Conservation (phyloP, 495 filamentous ascomycete genomes). For the Cairneyella variabilis region DNA sequence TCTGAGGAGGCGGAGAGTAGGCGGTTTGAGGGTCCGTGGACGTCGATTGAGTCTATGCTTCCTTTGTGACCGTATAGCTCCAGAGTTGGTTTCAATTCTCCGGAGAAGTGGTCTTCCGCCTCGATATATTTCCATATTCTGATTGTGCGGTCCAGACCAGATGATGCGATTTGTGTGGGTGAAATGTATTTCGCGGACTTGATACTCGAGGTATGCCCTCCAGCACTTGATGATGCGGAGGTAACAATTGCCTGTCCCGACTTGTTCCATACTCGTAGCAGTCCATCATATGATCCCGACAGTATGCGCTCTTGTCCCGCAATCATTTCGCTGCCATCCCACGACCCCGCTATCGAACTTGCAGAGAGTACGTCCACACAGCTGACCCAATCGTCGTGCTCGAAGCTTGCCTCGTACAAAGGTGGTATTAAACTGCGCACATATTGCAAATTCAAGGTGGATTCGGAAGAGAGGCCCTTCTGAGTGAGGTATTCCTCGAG, state of each 20-base stretch:
- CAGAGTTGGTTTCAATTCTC: conserved; percentile 66
- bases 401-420: conserved; percentile 76
- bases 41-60: conserved; percentile 69
- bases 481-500: conserved; percentile 83
- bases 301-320: conserved; percentile 66
- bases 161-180: conserved; percentile 69
- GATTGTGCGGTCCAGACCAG: conserved; percentile 76
- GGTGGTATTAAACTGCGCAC: conserved; percentile 87
- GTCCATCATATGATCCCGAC: conserved; percentile 86
- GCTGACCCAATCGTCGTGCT: conserved; percentile 96
- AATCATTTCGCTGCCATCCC: conserved; percentile 40
- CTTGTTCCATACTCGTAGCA: conserved; percentile 83
- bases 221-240: conserved; percentile 54
- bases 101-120: conserved; percentile 51
- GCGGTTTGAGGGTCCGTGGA: conserved; percentile 68
- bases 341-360: conserved; percentile 57
- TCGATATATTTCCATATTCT: conserved; percentile 85
- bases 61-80: conserved; percentile 84
- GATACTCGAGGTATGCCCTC: conserved; percentile 71
- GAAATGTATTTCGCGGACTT: conserved; percentile 80
- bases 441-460: conserved; percentile 84
- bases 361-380: conserved; percentile 79
- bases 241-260: conserved; percentile 74
- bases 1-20: conserved; percentile 82
- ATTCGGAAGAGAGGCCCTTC: conserved; percentile 85